phyloP scores from a whole-genome alignment of 106 monocot species.

The Apostasia ramifera region DNA sequence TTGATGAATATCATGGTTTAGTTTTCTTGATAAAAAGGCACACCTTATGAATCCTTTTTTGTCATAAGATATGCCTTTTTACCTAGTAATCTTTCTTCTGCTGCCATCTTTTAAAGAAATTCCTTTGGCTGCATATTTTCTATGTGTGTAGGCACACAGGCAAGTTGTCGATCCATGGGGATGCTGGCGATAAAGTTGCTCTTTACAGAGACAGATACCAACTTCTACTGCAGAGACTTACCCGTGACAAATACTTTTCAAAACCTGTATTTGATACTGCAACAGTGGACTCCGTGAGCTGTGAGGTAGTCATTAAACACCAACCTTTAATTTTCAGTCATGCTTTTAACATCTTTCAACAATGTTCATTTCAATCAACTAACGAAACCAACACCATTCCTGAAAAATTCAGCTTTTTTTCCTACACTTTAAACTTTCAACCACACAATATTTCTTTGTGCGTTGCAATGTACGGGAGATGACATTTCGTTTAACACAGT shows the following conservation, averaged over 20 bases:
- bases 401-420: background rate
- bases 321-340: background rate
- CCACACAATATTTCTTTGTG: too few relatives aligned
- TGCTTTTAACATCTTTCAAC: background rate
- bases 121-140: too few relatives aligned
- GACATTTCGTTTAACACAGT: background rate
- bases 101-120: too few relatives aligned
- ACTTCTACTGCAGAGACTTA: slow-evolving; percentile 68
- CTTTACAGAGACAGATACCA: slow-evolving; percentile 85
- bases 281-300: slow-evolving; percentile 38
- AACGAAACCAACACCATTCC: too few relatives aligned
- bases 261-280: slow-evolving; percentile 67
- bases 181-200: slow-evolving; percentile 67
- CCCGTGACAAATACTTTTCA: slow-evolving; percentile 84
- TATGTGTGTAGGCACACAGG: slow-evolving; percentile 44
- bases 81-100: too few relatives aligned
- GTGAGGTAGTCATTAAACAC: slow-evolving; percentile 42
- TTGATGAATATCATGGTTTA: too few relatives aligned
- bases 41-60: too few relatives aligned
- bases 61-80: too few relatives aligned
- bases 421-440: too few relatives aligned
- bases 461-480: background rate
- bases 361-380: too few relatives aligned
- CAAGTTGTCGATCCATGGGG: slow-evolving; percentile 72
- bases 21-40: too few relatives aligned